A percentile compares a stretch with the other conserved stretches of the same genome.
Conservation (phyloP, 2,329 filamentous ascomycete genomes). For the Trichoderma semiorbis region DNA sequence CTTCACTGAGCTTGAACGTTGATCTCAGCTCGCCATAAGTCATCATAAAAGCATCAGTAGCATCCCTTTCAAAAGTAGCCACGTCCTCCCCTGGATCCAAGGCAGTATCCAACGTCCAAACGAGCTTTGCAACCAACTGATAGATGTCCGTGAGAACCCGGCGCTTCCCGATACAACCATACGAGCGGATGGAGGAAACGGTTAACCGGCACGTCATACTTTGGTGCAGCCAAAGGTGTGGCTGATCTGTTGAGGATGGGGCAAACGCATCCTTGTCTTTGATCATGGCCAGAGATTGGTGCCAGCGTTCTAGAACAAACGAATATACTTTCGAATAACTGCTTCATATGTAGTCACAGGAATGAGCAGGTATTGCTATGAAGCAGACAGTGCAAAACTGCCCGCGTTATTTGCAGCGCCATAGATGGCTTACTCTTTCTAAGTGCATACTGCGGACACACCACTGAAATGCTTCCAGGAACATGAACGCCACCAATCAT, state of each 20-base stretch:
- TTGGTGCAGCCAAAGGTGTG: neutral
- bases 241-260: slow-evolving; percentile 28
- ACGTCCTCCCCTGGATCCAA: neutral
- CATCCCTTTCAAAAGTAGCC: neutral
- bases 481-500: slow-evolving; percentile 20
- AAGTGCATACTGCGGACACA: slow-evolving; percentile 21
- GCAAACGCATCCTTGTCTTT: slow-evolving; percentile 29
- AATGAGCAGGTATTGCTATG: slow-evolving; percentile 34
- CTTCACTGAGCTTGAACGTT: neutral
- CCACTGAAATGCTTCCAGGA: slow-evolving; percentile 19
- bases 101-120: neutral
- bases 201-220: neutral
- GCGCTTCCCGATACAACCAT: neutral
- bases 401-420: neutral
- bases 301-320: slow-evolving; percentile 39
- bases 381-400: neutral
- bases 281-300: slow-evolving; percentile 28
- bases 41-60: neutral
- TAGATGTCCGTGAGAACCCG: neutral
- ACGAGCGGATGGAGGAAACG: neutral
- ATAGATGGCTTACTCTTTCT: neutral
- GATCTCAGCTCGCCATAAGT: neutral
- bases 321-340: slow-evolving; percentile 19
- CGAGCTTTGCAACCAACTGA: neutral
- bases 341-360: neutral